phyloP scores from a whole-genome alignment of 257 asterid genomes.

The Paulownia fortunei region DNA sequence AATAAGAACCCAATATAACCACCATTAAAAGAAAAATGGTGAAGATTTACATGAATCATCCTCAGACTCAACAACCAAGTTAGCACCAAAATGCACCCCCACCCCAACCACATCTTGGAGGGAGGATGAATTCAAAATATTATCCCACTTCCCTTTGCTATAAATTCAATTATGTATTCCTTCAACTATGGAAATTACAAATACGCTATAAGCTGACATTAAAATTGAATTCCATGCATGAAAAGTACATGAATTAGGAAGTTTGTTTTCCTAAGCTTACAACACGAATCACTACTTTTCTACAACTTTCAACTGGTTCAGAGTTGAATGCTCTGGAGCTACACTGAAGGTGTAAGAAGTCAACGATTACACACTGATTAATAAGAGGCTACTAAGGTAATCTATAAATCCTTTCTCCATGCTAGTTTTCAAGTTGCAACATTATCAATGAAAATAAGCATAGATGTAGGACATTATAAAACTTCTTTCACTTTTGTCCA shows the following conservation, averaged over 20 bases:
- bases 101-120: not conserved
- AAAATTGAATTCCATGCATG: not conserved
- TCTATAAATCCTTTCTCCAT: conserved; percentile 10
- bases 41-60: not conserved
- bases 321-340: not conserved
- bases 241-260: not conserved
- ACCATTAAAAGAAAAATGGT: not conserved
- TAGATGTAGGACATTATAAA: not conserved
- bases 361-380: not conserved
- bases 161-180: not conserved
- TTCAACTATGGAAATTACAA: not conserved
- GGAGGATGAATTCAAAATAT: not conserved
- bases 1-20: not conserved
- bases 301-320: not conserved
- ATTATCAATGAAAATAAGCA: not conserved
- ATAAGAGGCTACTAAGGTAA: not conserved
- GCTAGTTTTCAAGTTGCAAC: not conserved
- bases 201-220: not conserved
- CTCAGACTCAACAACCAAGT: conserved; percentile 19
- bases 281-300: conserved; percentile 6
- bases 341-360: not conserved
- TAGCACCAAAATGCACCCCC: not conserved
- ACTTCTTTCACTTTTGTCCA: not conserved
- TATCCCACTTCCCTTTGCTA: not conserved
- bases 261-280: not conserved